These are phyloP conservation scores for Rhodofomes roseus DNA, from an alignment of 1,284 basidiomycete genomes.

Conservation along the genomic window DNA sequence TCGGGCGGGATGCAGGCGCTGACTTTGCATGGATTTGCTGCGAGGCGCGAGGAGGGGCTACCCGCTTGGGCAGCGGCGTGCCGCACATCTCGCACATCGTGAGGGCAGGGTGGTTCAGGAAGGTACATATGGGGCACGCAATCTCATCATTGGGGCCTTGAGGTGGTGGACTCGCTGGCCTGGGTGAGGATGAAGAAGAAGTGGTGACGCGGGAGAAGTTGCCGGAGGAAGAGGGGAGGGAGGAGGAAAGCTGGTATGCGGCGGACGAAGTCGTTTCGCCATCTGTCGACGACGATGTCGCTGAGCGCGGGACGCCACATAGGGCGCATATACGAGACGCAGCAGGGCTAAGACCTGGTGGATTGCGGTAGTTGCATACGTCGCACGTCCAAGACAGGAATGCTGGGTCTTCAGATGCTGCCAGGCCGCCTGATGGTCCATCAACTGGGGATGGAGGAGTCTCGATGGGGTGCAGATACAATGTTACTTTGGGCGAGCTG, in stretches of 20 bases:
- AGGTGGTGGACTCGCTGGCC: conserved; percentile 12
- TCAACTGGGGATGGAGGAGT: neutral
- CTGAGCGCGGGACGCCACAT: conserved; percentile 67
- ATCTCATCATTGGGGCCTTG: conserved; percentile 30
- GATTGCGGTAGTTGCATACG: conserved; percentile 82
- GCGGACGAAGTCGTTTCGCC: conserved; percentile 22
- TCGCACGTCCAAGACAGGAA: conserved; percentile 78
- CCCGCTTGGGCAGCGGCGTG: conserved; percentile 49
- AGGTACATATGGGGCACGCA: conserved; percentile 87
- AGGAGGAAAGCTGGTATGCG: conserved; percentile 29
- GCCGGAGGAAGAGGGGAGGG: conserved; percentile 32
- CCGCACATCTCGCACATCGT: conserved; percentile 86
- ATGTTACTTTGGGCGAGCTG: conserved; percentile 86
- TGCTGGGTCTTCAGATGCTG: conserved; percentile 22
- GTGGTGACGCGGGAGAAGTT: conserved; percentile 18
- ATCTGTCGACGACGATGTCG: conserved; percentile 12
- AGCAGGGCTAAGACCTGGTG: conserved; percentile 60
- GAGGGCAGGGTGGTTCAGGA: conserved; percentile 82
- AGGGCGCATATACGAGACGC: conserved; percentile 65
- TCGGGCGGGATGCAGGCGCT: conserved; percentile 55
- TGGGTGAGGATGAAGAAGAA: conserved; percentile 23
- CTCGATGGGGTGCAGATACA: conserved; percentile 49
- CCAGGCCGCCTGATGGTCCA: conserved; percentile 8
- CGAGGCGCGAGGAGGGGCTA: conserved; percentile 24
- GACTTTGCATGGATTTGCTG: conserved; percentile 42